Conservation (phyloP, 2,329 filamentous ascomycete genomes). For the Verticillium isaacii region DNA sequence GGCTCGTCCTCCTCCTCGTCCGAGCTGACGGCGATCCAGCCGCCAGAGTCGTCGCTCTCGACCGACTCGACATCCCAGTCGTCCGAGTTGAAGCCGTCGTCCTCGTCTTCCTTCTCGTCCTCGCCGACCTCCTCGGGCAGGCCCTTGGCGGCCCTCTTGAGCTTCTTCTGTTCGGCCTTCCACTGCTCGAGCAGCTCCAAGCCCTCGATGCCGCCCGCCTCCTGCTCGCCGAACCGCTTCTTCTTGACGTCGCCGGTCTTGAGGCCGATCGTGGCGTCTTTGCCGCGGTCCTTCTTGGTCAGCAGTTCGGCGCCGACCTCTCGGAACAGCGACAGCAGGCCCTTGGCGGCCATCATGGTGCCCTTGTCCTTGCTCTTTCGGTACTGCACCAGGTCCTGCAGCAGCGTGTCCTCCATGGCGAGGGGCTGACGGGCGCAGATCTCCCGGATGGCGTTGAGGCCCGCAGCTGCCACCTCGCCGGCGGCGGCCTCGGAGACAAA, state of each 20-base stretch:
- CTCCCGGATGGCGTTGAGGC: slow-evolving; percentile 90
- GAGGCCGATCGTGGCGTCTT: slow-evolving; percentile 81
- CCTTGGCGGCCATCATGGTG: slow-evolving; percentile 97
- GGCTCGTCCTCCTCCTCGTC: slow-evolving; percentile 77
- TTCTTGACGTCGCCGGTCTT: slow-evolving; percentile 71
- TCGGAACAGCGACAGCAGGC: slow-evolving; percentile 82
- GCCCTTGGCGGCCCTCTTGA: slow-evolving; percentile 65
- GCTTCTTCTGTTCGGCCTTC: slow-evolving; percentile 84
- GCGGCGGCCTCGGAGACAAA: slow-evolving; percentile 95
- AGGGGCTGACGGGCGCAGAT: slow-evolving; percentile 88
- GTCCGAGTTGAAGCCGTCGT: slow-evolving; percentile 49
- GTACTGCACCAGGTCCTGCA: slow-evolving; percentile 95
- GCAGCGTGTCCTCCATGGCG: slow-evolving; percentile 92
- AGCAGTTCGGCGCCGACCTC: slow-evolving; percentile 88
- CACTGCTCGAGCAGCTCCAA: slow-evolving; percentile 86
- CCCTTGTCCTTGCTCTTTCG: slow-evolving; percentile 97
- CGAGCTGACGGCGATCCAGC: slow-evolving; percentile 91
- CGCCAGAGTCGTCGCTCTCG: slow-evolving; percentile 67
- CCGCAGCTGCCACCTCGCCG: slow-evolving; percentile 84
- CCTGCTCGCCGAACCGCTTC: slow-evolving; percentile 77
- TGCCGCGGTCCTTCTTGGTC: slow-evolving; percentile 84
- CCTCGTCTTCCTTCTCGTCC: slow-evolving; percentile 56
- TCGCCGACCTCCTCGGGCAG: slow-evolving; percentile 60
- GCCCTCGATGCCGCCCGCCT: slow-evolving; percentile 79
- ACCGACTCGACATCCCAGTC: slow-evolving; percentile 59